These are phyloP conservation scores for Handroanthus guayacan DNA, from an alignment of 257 asterid genomes.

Conservation along the genomic window DNA sequence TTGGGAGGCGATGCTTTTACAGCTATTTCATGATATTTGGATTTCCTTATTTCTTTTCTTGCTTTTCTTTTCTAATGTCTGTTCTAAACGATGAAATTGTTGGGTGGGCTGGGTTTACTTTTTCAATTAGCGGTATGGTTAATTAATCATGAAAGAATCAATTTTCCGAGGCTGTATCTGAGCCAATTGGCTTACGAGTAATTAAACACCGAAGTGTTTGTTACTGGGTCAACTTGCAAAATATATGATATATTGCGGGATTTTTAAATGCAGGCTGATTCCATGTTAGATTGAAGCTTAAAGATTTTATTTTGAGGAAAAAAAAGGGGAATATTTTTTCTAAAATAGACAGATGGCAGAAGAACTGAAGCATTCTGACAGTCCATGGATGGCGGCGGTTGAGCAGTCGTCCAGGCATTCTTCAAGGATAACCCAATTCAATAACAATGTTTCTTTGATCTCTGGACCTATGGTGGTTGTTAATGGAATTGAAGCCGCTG, in stretches of 20 bases:
- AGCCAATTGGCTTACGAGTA: background rate
- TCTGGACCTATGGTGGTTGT: slow-evolving; percentile 47
- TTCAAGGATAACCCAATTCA: slow-evolving; percentile 46
- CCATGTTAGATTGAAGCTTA: slow-evolving; percentile 32
- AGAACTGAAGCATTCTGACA: slow-evolving; percentile 49
- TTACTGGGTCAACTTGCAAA: background rate
- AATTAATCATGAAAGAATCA: background rate
- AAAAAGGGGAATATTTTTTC: background rate
- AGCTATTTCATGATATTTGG: background rate
- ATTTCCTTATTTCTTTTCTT: background rate
- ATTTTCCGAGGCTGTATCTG: background rate
- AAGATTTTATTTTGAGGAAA: background rate
- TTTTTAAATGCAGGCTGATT: slow-evolving; percentile 45
- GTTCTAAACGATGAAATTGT: background rate
- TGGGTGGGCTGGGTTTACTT: slow-evolving; percentile 10
- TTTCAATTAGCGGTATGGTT: background rate
- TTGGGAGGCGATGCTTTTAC: background rate
- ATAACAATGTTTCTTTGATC: slow-evolving; percentile 54
- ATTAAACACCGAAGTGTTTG: slow-evolving; percentile 6
- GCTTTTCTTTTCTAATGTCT: background rate
- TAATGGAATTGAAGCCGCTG: slow-evolving; percentile 51
- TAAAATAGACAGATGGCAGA: slow-evolving; percentile 52
- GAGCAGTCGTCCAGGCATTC: slow-evolving; percentile 51
- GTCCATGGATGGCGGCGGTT: slow-evolving; percentile 54
- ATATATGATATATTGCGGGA: background rate